Evolutionary conservation across 2,329 filamentous ascomycete genomes (phyloP).

Genomic region (Alternaria atra): DNA sequence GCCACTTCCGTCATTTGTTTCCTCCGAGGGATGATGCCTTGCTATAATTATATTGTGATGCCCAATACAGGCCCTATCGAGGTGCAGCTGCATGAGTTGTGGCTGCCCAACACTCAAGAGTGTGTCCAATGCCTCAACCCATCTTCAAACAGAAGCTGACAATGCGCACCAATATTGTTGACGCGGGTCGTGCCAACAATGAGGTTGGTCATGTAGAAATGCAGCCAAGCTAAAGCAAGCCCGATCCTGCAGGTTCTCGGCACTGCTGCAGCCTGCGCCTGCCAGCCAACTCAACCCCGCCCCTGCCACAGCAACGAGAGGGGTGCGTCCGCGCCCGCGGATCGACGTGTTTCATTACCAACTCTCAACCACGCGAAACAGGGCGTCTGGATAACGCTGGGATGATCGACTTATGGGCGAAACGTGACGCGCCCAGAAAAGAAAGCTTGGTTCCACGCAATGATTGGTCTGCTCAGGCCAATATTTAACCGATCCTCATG

Average conservation of each 20-base stretch:
- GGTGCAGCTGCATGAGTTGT: slow-evolving; percentile 5
- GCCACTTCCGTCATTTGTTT: neutral
- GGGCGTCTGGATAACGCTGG: slow-evolving; percentile 4
- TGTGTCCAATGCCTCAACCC: slow-evolving; percentile 1
- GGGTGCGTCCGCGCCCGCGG: slow-evolving; percentile 9
- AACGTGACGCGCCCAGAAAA: slow-evolving; percentile 11
- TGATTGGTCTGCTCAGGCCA: slow-evolving; percentile 4
- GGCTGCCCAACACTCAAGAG: slow-evolving; percentile 13
- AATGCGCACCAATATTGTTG: neutral
- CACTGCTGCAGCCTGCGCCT: slow-evolving; percentile 3
- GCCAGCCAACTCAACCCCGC: slow-evolving; percentile 1
- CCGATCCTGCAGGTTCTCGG: slow-evolving; percentile 4
- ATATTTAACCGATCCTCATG: neutral
- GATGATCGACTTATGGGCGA: slow-evolving; percentile 4
- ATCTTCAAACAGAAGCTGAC: slow-evolving; percentile 6
- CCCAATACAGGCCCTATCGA: slow-evolving; percentile 4
- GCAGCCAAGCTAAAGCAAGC: slow-evolving; percentile 3
- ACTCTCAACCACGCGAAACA: slow-evolving; percentile 1
- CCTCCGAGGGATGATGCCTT: slow-evolving; percentile 1
- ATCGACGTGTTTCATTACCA: slow-evolving; percentile 10
- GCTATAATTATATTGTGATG: neutral
- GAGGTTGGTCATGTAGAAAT: slow-evolving; percentile 5
- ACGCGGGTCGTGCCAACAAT: slow-evolving; percentile 5
- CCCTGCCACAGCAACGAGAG: slow-evolving; percentile 7
- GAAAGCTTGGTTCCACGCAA: neutral